phyloP scores from a whole-genome alignment of 78 protist species.

The Isochrysis galbana region DNA sequence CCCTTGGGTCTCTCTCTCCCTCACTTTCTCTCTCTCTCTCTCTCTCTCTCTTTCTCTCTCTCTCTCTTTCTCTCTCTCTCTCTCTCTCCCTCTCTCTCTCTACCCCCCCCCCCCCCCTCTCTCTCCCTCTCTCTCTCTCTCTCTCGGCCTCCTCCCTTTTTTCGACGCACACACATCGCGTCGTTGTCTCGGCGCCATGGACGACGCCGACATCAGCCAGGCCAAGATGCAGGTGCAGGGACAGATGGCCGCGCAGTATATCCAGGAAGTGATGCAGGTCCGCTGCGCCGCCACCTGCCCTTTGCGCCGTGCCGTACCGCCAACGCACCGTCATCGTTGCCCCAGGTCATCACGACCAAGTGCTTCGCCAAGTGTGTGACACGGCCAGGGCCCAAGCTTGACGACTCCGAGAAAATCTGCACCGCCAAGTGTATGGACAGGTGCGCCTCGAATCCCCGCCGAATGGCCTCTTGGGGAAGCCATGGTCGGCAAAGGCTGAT shows the following conservation, averaged over 20 bases:
- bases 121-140: too few relatives aligned
- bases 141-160: too few relatives aligned
- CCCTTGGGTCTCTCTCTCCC: too few relatives aligned
- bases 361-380: neutral
- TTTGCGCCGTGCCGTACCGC: neutral
- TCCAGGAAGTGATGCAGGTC: slow-evolving; percentile 16
- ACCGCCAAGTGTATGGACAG: slow-evolving; percentile 23
- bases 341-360: neutral
- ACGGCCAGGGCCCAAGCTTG: slow-evolving; percentile 16
- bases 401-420: neutral
- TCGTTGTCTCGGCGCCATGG: too few relatives aligned
- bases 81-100: too few relatives aligned
- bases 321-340: neutral
- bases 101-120: too few relatives aligned
- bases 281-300: neutral
- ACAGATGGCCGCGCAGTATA: neutral
- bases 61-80: too few relatives aligned
- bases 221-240: slow-evolving; percentile 23
- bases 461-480: neutral
- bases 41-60: too few relatives aligned
- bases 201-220: neutral
- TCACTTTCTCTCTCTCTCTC: too few relatives aligned
- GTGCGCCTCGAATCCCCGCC: neutral
- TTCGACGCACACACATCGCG: too few relatives aligned
- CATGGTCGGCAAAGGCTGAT: too few relatives aligned